phyloP scores from a whole-genome alignment of 371 early-diverging fungal species.

The Mucor indicus region DNA sequence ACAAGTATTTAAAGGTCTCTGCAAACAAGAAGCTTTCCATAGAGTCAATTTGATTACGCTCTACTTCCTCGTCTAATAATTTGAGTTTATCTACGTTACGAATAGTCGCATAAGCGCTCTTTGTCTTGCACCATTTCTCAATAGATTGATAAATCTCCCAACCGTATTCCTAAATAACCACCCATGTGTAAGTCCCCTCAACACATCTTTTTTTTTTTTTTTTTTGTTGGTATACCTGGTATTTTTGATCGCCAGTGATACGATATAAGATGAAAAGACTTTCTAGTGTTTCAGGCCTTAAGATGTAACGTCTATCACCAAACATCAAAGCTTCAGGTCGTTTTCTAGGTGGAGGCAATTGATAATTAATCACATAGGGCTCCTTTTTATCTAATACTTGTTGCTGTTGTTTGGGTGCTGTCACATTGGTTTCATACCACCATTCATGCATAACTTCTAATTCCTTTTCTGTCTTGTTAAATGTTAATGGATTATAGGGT shows the following conservation, averaged over 20 bases:
- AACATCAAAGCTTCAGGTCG: constrained; percentile 15
- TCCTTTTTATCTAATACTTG: background rate
- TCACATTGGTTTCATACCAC: no score
- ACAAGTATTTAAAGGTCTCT: constrained; percentile 88
- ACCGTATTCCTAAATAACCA: constrained; percentile 68
- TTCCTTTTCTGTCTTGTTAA: constrained; percentile 18
- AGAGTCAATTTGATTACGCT: constrained; percentile 35
- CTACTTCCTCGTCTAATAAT: constrained; percentile 21
- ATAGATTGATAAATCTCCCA: constrained; percentile 71
- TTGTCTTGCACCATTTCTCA: constrained; percentile 61
- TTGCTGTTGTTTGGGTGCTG: no score
- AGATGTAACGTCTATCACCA: constrained; percentile 16
- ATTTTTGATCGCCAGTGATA: constrained; percentile 70
- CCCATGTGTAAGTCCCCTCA: no score
- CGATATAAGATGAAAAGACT: constrained; percentile 72
- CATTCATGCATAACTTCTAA: constrained; percentile 19
- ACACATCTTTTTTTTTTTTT: no score
- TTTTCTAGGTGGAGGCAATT: constrained; percentile 3
- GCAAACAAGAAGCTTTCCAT: constrained; percentile 78
- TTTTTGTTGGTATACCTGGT: constrained; percentile 57
- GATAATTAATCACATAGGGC: constrained; percentile 11
- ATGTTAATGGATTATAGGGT: constrained; percentile 28
- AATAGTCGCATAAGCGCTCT: constrained; percentile 63
- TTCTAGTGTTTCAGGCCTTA: constrained; percentile 71
- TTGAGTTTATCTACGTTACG: constrained; percentile 43